Percentiles rank a stretch among this genome's conserved stretches.
These are phyloP conservation scores for Megacollybia marginata DNA, from an alignment of 768 basidiomycete genomes.

Conservation along the genomic window DNA sequence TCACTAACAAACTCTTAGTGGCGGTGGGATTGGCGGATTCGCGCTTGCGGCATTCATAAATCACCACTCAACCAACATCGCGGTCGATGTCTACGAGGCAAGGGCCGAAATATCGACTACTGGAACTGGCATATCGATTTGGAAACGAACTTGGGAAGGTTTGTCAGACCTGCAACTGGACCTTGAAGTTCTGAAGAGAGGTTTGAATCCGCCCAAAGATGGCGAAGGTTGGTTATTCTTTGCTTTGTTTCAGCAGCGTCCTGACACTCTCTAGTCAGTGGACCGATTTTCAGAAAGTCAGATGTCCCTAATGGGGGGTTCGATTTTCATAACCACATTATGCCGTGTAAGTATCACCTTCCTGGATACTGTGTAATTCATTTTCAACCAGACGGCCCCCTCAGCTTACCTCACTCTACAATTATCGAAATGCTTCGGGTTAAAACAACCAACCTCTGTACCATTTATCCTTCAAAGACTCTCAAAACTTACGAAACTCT, in stretches of 20 bases:
- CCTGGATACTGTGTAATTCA: background rate
- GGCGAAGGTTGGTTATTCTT: constrained; percentile 12
- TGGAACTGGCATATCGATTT: constrained; percentile 34
- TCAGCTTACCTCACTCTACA: constrained; percentile 13
- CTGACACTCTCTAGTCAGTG: constrained; percentile 6
- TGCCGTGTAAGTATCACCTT: constrained; percentile 13
- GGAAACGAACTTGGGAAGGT: constrained; percentile 32
- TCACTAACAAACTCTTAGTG: constrained; percentile 6
- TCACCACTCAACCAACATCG: constrained; percentile 17
- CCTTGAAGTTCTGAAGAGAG: constrained; percentile 14
- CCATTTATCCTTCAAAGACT: constrained; percentile 17
- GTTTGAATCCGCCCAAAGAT: constrained; percentile 15
- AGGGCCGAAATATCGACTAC: constrained; percentile 28
- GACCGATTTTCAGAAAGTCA: constrained; percentile 19
- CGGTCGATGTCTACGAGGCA: constrained; percentile 34
- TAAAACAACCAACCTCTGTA: constrained; percentile 13
- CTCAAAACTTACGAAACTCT: constrained; percentile 7
- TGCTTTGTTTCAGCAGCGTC: too few species aligned
- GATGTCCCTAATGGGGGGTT: constrained; percentile 14
- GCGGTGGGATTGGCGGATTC: constrained; percentile 28
- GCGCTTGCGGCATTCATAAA: constrained; percentile 30
- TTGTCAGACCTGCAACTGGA: constrained; percentile 30
- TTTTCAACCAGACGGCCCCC: constrained; percentile 13
- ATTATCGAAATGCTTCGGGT: constrained; percentile 17
- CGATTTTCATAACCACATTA: constrained; percentile 18